A percentile compares a stretch with the other conserved stretches of the same genome.
Conservation (phyloP, 805 yeast genomes). For the Teunomyces lycoperdinae region DNA sequence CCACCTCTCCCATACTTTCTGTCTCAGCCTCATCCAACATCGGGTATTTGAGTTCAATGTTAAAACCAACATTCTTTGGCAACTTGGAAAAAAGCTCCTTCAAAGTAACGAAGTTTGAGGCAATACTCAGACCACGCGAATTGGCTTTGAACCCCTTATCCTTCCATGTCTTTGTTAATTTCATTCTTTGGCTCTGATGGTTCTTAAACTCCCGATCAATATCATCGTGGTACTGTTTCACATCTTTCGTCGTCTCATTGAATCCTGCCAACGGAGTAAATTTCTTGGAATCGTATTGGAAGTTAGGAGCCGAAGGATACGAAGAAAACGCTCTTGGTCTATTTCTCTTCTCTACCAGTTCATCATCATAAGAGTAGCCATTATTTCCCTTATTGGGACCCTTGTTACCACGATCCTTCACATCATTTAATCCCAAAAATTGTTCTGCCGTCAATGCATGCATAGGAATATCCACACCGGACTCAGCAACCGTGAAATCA, state of each 20-base stretch:
- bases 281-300: slow-evolving; percentile 10
- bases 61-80: slow-evolving; percentile 85
- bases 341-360: slow-evolving; percentile 27
- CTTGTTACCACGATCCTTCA: slow-evolving; percentile 3
- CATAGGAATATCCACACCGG: slow-evolving; percentile 96
- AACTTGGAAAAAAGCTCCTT: slow-evolving; percentile 78
- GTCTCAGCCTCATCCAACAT: slow-evolving; percentile 89
- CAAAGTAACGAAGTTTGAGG: slow-evolving; percentile 87
- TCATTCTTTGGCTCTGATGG: slow-evolving; percentile 62
- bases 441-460: slow-evolving; percentile 88
- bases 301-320: slow-evolving; percentile 33
- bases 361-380: slow-evolving; percentile 34
- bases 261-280: slow-evolving; percentile 2
- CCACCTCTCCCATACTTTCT: slow-evolving; percentile 84
- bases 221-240: slow-evolving; percentile 21
- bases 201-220: slow-evolving; percentile 38
- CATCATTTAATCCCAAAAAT: slow-evolving; percentile 57
- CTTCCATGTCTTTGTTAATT: slow-evolving; percentile 84
- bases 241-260: slow-evolving; percentile 8
- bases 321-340: slow-evolving; percentile 40
- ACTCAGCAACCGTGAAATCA: slow-evolving; percentile 90
- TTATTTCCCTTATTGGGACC: slow-evolving; percentile 9
- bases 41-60: slow-evolving; percentile 92
- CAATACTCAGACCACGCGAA: slow-evolving; percentile 81
- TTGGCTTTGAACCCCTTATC: slow-evolving; percentile 89